Base-by-base conservation (phyloP, 495 filamentous ascomycete genomes). In the Cairneyella variabilis region DNA sequence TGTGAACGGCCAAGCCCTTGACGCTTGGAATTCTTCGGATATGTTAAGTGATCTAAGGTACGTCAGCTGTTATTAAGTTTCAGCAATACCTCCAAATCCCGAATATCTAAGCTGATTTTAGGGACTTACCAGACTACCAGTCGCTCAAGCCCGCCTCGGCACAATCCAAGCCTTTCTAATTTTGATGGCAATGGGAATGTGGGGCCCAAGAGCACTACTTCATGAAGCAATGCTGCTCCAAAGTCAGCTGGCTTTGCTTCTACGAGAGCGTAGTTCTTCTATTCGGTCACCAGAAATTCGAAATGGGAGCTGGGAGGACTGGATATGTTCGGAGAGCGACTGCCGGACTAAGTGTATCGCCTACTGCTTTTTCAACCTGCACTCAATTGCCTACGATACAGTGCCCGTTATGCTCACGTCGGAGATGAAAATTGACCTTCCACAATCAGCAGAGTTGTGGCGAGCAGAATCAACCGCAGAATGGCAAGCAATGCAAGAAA, bases 391-490 rank as follows among this genome's bases (percentile, higher is more conserved):
- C 1, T 83, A 79, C 60, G 78, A 83, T 51, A 79, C 74, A 50
- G 71, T 76, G 2, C 80, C 80, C 11, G 51, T 76, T 18, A 71
- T 89, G 1, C 63, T 85, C 7, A 84, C 79, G 1, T 80, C 82
- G 1, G 84, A 89, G 50, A 61, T 88, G 9, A 72, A 79, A 1
- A 64, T 87, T 3, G 75, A 76, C 41, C 69, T 88, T 8, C 85
- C 85, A 1, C 79, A 76, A 44, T 70, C 74, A 7, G 69, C 72
- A 17, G 70, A 72, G 4, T 60, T 76, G 7, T 83, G 78, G 77
- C 69, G 67, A 49, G 79, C 80, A 3, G 75, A 73, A 53, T 68
- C 60, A 5, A 63, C 68, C 12, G 77, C 72, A 66, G 69, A 75
- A 36, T 76, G 75, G 78, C 72, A 76, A 59, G 70, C 75, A 56